Evolutionary conservation across 306 rosid genomes (phyloP), one percentile per base, ranked within the genome.

Genomic region (Fragaria nilgerrensis): DNA sequence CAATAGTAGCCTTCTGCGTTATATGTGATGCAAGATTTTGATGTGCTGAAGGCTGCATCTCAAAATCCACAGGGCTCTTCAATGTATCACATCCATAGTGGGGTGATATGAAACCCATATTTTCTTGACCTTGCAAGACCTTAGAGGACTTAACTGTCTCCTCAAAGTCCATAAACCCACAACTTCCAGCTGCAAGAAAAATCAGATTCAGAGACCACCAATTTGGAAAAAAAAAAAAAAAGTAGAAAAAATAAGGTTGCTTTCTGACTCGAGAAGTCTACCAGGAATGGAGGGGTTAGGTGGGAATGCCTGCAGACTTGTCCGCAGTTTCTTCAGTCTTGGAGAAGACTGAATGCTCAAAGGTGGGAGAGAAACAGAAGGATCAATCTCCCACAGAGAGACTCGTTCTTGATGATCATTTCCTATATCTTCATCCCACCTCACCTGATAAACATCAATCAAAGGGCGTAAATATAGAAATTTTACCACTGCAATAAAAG

Each of bases 121-220:
- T 94, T 94, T 94, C 98, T 94, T 94, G 98, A 94, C 98, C 98
- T 94, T 94, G 98, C 98, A 94, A 94, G 98, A 94, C 98, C 98
- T 94, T 94, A 87, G 98, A 87, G 87, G 97, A 89, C 87, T 91
- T 92, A 77, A 90, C 68, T 48, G 96, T 90, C 88, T 88, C 96
- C 84, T 92, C 93, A 77, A 86, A 94, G 97, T 90, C 97, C 95
- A 89, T 76, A 86, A 88, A 84, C 78, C 92, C 93, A 83, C 75
- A 85, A 81, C 91, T 86, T 78, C 95, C 96, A 82, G 87, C 79
- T 62, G 81, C 79, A 65, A 74, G 79, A 75, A 80, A 70, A 71
- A 19, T 36, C 59, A 74, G 9, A 70, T 39, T 48, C 5, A 9
- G 79, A 79, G 71, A 82, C 74, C 63, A 50, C 39, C 14, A 36